These are phyloP conservation scores for Blastobotrys elegans DNA, from an alignment of 1,139 yeast genomes.

Conservation along the genomic window DNA sequence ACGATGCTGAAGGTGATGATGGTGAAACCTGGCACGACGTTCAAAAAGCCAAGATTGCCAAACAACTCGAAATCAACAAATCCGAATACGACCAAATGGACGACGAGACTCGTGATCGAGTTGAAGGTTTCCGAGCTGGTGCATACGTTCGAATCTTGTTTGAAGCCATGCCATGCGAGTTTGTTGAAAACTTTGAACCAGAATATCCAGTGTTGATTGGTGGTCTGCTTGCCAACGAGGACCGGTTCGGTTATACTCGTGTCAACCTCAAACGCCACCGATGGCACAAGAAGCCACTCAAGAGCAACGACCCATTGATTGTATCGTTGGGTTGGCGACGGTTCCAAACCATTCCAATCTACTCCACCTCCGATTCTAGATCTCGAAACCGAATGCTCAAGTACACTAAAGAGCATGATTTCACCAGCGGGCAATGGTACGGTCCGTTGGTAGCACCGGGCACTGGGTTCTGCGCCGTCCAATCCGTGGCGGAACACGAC, in stretches of 20 bases:
- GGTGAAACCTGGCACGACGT: slow-evolving; percentile 96
- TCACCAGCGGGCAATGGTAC: slow-evolving; percentile 92
- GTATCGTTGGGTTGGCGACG: slow-evolving; percentile 97
- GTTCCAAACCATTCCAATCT: slow-evolving; percentile 92
- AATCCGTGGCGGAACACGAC: slow-evolving; percentile 73
- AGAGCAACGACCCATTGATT: slow-evolving; percentile 92
- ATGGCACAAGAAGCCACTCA: slow-evolving; percentile 96
- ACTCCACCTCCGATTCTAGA: slow-evolving; percentile 94
- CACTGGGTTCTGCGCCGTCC: slow-evolving; percentile 95
- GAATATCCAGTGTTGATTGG: slow-evolving; percentile 82
- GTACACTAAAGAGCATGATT: slow-evolving; percentile 97
- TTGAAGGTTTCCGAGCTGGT: slow-evolving; percentile 93
- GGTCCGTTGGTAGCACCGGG: slow-evolving; percentile 98
- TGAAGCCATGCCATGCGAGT: slow-evolving; percentile 82
- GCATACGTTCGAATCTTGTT: slow-evolving; percentile 88
- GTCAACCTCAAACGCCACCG: slow-evolving; percentile 96
- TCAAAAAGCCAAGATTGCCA: slow-evolving; percentile 95
- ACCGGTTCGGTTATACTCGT: slow-evolving; percentile 87
- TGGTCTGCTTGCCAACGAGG: slow-evolving; percentile 84
- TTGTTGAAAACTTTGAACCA: slow-evolving; percentile 81
- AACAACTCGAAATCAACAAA: slow-evolving; percentile 90
- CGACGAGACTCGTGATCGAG: slow-evolving; percentile 62
- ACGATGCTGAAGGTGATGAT: slow-evolving; percentile 63
- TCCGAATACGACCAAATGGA: slow-evolving; percentile 65
- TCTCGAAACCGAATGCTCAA: slow-evolving; percentile 97